phyloP scores from a whole-genome alignment of 805 yeast genomes.

The Jamesozyma lodderae region DNA sequence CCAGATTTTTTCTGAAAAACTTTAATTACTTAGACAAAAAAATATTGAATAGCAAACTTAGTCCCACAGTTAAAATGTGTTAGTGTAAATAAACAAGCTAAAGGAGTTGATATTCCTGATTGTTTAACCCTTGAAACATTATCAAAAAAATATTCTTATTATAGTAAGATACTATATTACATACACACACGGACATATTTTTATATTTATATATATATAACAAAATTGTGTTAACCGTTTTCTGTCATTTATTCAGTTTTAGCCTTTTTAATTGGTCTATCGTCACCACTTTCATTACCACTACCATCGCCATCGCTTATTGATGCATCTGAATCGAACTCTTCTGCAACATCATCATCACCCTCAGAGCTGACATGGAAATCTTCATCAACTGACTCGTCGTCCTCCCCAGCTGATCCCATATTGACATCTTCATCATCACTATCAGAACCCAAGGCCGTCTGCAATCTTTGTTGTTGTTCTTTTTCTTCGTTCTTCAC shows the following conservation, averaged over 20 bases:
- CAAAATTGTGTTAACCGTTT: too few relatives aligned
- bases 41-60: too few relatives aligned
- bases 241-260: conserved; percentile 20
- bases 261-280: conserved; percentile 34
- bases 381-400: conserved; percentile 79
- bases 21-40: too few relatives aligned
- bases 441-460: conserved; percentile 57
- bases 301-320: conserved; percentile 26
- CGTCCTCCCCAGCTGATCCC: conserved; percentile 74
- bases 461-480: conserved; percentile 71
- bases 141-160: too few relatives aligned
- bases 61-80: too few relatives aligned
- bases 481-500: conserved; percentile 86
- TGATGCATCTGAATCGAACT: conserved; percentile 58
- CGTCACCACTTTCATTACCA: conserved; percentile 23
- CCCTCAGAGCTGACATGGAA: conserved; percentile 44
- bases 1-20: too few relatives aligned
- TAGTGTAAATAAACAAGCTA: too few relatives aligned
- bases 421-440: conserved; percentile 40
- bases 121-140: too few relatives aligned
- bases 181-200: too few relatives aligned
- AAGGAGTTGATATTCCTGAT: too few relatives aligned
- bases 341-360: conserved; percentile 74
- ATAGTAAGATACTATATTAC: too few relatives aligned
- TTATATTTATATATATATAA: too few relatives aligned